These are phyloP conservation scores for Xylariaceae sp. DNA, from an alignment of 2,329 filamentous ascomycete genomes.

Conservation along the genomic window DNA sequence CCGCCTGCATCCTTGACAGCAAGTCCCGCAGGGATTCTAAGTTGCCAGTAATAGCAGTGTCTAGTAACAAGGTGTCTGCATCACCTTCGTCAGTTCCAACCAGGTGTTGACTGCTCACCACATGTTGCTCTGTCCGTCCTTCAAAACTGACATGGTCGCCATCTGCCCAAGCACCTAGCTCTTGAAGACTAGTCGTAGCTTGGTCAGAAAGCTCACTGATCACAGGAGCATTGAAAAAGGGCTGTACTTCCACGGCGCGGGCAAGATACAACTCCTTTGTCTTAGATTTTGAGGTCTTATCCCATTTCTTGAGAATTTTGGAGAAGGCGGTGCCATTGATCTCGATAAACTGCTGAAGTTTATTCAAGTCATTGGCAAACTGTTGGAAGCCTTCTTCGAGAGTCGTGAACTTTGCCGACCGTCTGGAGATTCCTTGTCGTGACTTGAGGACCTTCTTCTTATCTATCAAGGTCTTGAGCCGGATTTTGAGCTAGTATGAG, in stretches of 20 bases:
- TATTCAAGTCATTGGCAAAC: slow-evolving; percentile 94
- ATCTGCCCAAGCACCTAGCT: slow-evolving; percentile 94
- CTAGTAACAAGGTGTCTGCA: slow-evolving; percentile 79
- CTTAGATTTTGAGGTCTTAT: slow-evolving; percentile 98
- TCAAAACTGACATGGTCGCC: slow-evolving; percentile 88
- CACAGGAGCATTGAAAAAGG: slow-evolving; percentile 95
- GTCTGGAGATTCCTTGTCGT: slow-evolving; percentile 71
- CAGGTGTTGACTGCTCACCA: slow-evolving; percentile 60
- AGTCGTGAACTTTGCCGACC: slow-evolving; percentile 89
- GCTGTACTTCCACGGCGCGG: slow-evolving; percentile 91
- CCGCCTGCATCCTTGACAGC: slow-evolving; percentile 62
- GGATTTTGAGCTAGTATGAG: slow-evolving; percentile 70
- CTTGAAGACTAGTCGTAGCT: slow-evolving; percentile 90
- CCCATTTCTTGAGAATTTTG: slow-evolving; percentile 99
- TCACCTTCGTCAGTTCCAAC: slow-evolving; percentile 81
- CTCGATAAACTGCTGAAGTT: slow-evolving; percentile 97
- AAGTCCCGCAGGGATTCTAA: slow-evolving; percentile 72
- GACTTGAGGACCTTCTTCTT: slow-evolving; percentile 91
- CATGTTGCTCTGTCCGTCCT: slow-evolving; percentile 53
- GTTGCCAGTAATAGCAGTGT: slow-evolving; percentile 81
- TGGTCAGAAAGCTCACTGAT: slow-evolving; percentile 96
- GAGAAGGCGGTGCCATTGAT: slow-evolving; percentile 97
- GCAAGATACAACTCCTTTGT: slow-evolving; percentile 97
- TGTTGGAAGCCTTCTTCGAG: slow-evolving; percentile 96
- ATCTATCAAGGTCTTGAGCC: slow-evolving; percentile 84